Evolutionary conservation across 129 eudicot genomes (phyloP).

Genomic region (Arctium minus): DNA sequence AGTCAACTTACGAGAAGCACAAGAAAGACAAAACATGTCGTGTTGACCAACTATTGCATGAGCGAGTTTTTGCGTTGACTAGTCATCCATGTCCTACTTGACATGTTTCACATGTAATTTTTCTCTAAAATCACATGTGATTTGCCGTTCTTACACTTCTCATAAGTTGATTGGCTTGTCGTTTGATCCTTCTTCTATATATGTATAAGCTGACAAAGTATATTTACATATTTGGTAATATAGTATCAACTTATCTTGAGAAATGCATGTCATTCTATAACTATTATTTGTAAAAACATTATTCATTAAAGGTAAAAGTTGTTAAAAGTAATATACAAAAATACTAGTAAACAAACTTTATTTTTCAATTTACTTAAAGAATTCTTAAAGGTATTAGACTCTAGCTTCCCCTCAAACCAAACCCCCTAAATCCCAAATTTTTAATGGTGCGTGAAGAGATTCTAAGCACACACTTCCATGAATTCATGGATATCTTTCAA

Average conservation of each 20-base stretch:
- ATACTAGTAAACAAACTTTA: background rate
- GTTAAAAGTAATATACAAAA: background rate
- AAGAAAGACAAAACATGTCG: background rate
- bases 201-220: background rate
- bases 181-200: background rate
- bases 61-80: no score
- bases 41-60: no score
- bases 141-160: background rate
- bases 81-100: background rate
- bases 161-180: no score
- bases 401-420: background rate
- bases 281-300: background rate
- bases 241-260: no score
- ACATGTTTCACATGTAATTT: background rate
- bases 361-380: background rate
- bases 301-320: background rate
- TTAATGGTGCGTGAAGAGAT: conserved; percentile 22
- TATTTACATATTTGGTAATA: background rate
- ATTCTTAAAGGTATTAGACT: background rate
- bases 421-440: conserved; percentile 1
- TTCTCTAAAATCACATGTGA: background rate
- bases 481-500: conserved; percentile 33
- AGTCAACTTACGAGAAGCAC: no score
- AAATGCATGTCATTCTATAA: background rate
- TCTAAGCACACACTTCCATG: conserved; percentile 32